Percentiles rank a stretch among this genome's conserved stretches.
phyloP scores from a whole-genome alignment of 148 eudicot species.

The Rhododendron ferrugineum region DNA sequence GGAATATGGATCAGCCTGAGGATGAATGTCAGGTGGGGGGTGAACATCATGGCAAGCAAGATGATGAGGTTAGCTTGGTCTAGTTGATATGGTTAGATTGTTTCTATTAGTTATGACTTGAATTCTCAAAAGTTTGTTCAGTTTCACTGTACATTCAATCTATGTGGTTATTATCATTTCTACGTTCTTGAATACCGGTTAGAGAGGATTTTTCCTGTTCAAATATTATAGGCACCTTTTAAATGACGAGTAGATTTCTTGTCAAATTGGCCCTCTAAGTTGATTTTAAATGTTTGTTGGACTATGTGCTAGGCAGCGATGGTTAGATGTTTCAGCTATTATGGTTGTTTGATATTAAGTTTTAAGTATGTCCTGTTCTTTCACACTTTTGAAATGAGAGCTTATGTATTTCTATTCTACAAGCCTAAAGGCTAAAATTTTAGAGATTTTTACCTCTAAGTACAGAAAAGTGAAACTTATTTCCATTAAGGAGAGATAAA shows the following conservation, averaged over 20 bases:
- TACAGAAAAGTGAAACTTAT: too few species aligned
- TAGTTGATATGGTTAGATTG: neutral
- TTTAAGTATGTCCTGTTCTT: neutral
- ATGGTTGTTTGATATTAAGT: neutral
- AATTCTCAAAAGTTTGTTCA: neutral
- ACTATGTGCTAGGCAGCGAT: neutral
- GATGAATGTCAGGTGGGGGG: slow-evolving; percentile 46
- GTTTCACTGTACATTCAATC: neutral
- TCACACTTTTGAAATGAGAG: neutral
- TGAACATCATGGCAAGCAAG: slow-evolving; percentile 53
- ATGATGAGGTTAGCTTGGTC: slow-evolving; percentile 46
- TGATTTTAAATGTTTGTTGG: neutral
- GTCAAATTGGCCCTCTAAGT: neutral
- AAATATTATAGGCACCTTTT: neutral
- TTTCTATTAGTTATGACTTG: neutral
- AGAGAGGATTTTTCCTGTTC: neutral
- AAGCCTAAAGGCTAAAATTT: neutral
- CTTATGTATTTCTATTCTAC: neutral
- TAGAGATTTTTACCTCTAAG: too few species aligned
- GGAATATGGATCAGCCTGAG: slow-evolving; percentile 51
- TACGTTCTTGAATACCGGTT: neutral
- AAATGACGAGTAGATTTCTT: neutral
- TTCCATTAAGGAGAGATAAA: too few species aligned
- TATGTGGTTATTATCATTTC: neutral
- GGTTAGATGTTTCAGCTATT: neutral